phyloP scores from a whole-genome alignment of 2,329 filamentous ascomycete species.

The Cladophialophora yegresii region DNA sequence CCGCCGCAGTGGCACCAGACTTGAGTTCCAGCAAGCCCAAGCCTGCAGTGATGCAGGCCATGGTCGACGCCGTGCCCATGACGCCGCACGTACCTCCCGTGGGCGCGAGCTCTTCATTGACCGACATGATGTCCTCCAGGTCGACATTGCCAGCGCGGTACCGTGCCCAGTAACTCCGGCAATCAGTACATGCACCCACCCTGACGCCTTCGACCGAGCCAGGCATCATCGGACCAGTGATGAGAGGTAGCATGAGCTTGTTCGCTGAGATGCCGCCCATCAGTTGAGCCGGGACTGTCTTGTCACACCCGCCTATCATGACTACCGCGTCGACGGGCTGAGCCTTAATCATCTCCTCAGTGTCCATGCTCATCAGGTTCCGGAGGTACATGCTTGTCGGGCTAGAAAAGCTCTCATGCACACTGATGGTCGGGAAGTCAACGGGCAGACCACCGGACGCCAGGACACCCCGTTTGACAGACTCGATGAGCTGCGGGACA shows the following conservation, averaged over 20 bases:
- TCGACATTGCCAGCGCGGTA: constrained; percentile 67
- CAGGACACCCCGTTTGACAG: constrained; percentile 68
- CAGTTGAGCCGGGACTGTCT: constrained; percentile 71
- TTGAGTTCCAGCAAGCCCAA: constrained; percentile 57
- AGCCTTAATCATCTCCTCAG: constrained; percentile 73
- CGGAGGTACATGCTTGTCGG: constrained; percentile 75
- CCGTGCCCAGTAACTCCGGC: constrained; percentile 70
- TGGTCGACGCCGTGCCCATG: constrained; percentile 61
- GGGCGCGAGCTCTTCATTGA: constrained; percentile 73
- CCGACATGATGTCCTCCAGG: constrained; percentile 68
- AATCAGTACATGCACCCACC: constrained; percentile 74
- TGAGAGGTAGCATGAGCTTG: constrained; percentile 67
- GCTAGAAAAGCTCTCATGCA: constrained; percentile 68
- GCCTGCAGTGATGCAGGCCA: constrained; percentile 57
- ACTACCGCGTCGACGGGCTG: constrained; percentile 70
- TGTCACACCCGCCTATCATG: constrained; percentile 72
- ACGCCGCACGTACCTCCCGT: constrained; percentile 61
- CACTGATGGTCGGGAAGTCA: constrained; percentile 72
- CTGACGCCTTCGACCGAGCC: constrained; percentile 62
- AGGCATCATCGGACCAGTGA: constrained; percentile 75
- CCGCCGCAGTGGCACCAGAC: constrained; percentile 54
- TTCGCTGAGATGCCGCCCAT: constrained; percentile 77
- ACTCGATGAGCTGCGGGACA: constrained; percentile 69
- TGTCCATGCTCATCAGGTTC: constrained; percentile 78
- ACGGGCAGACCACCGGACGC: constrained; percentile 67